Base-by-base conservation (phyloP, 164 flowering plant genomes). In the Vitis riparia region DNA sequence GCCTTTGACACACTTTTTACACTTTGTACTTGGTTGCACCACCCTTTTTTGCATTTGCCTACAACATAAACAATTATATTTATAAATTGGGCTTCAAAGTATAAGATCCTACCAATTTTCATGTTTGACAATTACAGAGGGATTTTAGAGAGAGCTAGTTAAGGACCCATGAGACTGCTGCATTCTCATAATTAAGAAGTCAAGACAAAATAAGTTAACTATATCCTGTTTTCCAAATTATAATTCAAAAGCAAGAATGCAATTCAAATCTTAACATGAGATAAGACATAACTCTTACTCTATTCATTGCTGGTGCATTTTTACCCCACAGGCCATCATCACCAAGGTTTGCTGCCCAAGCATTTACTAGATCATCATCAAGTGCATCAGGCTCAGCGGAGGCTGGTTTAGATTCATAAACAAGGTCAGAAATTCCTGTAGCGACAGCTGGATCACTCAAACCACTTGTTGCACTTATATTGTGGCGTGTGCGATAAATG, bases 361-460 rank as follows among this genome's bases (percentile, higher is more conserved):
- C 93, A 86, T 91, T 95, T 53, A 91, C 92, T 12, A 95, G 89
- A 76, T 95, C 98, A 82, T 88, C 88, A 86, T 89, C 93, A 69
- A 90, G 90, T 44, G 80, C 61, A 74, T 93, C 91, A 65, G 93
- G 69, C 67, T 88, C 89, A 64, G 71, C 77, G 51, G 86, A 76
- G 60, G 83, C 79, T 53, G 83, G 76, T 65, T 86, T 81, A 53
- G 92, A 82, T 83, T 95, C 99, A 81, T 95, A 95, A 50, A 95
- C 68, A 68, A 95, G 97, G 52, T 95, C 98, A 59, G 98, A 91
- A 51, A 95, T 95, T 68, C 99, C 99, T 52, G 99, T 95, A 55
- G 98, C 96, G 68, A 95, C 97, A 76, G 99, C 98, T 70, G 97
- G 92, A 84, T 95, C 99, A 78, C 68, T 93, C 79, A 93, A 75